phyloP scores from a whole-genome alignment of 805 yeast species.

The Danielia reshetovae region DNA sequence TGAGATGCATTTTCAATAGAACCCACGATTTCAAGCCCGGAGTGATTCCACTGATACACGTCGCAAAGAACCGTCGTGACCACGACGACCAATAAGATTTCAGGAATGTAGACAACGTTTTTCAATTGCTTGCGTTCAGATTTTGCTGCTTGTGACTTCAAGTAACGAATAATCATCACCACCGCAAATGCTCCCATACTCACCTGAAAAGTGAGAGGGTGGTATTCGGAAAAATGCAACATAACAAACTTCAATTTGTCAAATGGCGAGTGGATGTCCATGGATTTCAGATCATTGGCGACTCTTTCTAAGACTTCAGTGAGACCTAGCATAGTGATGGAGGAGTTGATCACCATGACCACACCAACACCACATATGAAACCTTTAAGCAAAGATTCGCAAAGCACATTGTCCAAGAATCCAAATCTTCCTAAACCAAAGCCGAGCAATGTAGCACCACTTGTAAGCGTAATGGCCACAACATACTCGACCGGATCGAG shows the following conservation, averaged over 20 bases:
- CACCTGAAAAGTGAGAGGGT: constrained; percentile 58
- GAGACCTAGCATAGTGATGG: constrained; percentile 70
- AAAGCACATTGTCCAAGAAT: constrained; percentile 36
- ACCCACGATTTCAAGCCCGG: constrained; percentile 70
- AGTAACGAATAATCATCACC: constrained; percentile 38
- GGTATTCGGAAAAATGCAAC: constrained; percentile 43
- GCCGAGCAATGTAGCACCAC: constrained; percentile 54
- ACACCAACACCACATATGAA: constrained; percentile 43
- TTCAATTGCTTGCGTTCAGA: constrained; percentile 16
- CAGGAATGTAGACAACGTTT: constrained; percentile 69
- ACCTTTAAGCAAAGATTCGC: constrained; percentile 39
- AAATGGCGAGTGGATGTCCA: constrained; percentile 55
- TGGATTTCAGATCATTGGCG: constrained; percentile 25
- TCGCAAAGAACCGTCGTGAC: constrained; percentile 52
- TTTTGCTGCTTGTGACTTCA: constrained; percentile 28
- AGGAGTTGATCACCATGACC: constrained; percentile 55
- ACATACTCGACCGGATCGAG: constrained; percentile 27
- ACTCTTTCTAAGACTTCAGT: constrained; percentile 39
- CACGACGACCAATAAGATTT: constrained; percentile 72
- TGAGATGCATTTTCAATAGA: constrained; percentile 45
- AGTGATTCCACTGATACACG: constrained; percentile 42
- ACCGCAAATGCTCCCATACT: constrained; percentile 54
- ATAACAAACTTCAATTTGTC: constrained; percentile 61
- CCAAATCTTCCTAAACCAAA: constrained; percentile 26
- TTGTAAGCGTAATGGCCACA: constrained; percentile 53